Conservation (phyloP, 257 asterid species). For the Eucommia ulmoides region DNA sequence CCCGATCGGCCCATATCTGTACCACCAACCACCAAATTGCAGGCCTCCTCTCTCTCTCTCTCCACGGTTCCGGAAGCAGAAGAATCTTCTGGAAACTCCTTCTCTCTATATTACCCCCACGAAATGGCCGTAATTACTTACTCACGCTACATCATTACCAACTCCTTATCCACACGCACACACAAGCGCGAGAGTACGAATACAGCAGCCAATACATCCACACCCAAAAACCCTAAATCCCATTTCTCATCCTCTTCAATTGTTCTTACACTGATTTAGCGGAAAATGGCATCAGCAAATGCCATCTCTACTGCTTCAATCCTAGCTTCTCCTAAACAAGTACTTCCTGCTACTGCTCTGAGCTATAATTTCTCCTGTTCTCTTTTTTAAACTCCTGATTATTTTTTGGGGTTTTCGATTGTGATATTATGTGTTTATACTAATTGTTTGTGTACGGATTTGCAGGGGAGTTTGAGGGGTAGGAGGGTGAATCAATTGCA, state of each 20-base stretch:
- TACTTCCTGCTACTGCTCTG: slow-evolving; percentile 5
- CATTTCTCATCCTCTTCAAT: background rate
- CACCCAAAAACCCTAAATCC: slow-evolving; percentile 3
- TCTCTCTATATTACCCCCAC: background rate
- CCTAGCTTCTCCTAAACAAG: slow-evolving; percentile 50
- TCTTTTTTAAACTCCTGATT: too few relatives aligned
- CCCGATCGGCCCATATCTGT: too few relatives aligned
- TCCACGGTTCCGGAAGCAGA: background rate
- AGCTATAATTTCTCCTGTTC: background rate
- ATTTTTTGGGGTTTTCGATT: too few relatives aligned
- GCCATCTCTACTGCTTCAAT: slow-evolving; percentile 63
- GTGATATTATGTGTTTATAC: background rate
- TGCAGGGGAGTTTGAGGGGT: slow-evolving; percentile 47
- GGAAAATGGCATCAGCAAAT: slow-evolving; percentile 80
- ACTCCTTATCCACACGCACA: slow-evolving; percentile 27
- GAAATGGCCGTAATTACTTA: too few relatives aligned
- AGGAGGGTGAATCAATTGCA: slow-evolving; percentile 52
- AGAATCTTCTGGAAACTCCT: slow-evolving; percentile 23
- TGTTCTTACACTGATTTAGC: background rate
- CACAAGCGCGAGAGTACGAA: too few relatives aligned
- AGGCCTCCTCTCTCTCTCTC: too few relatives aligned
- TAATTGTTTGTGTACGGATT: background rate
- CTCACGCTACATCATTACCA: too few relatives aligned
- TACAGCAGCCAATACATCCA: background rate
- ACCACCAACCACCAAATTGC: too few relatives aligned